These are phyloP conservation scores for Leishmania major DNA, from an alignment of 208 protist species.

Conservation along the genomic window DNA sequence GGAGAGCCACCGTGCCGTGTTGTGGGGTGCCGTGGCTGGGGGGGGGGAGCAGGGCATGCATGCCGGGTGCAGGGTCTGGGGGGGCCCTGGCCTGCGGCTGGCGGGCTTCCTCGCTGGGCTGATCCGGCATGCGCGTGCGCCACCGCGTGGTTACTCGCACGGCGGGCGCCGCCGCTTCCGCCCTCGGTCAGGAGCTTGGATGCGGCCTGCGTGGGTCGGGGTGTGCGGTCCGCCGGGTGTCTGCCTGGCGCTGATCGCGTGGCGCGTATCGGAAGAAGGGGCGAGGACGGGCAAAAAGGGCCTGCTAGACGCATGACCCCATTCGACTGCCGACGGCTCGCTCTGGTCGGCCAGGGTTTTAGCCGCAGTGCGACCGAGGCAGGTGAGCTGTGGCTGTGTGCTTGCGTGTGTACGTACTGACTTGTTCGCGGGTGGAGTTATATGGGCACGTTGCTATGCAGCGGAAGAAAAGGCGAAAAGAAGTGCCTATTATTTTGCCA, in stretches of 20 bases:
- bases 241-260: neutral
- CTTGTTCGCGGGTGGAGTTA: neutral
- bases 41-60: too few species aligned
- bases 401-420: neutral
- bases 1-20: neutral
- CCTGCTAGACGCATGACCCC: neutral
- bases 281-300: neutral
- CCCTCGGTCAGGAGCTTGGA: neutral
- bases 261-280: neutral
- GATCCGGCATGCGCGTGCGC: neutral
- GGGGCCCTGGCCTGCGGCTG: neutral
- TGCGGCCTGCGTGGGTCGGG: too few species aligned
- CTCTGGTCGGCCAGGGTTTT: neutral
- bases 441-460: neutral
- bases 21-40: neutral
- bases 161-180: neutral
- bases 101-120: neutral
- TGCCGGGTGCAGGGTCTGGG: too few species aligned
- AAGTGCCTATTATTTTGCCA: neutral
- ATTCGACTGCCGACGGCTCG: neutral
- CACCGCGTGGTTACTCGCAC: too few species aligned
- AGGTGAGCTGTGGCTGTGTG: neutral
- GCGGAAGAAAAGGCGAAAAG: neutral
- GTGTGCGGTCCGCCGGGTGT: neutral
- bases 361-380: neutral